phyloP scores from a whole-genome alignment of 2,329 filamentous ascomycete species.

The Pseudopithomyces maydicus region DNA sequence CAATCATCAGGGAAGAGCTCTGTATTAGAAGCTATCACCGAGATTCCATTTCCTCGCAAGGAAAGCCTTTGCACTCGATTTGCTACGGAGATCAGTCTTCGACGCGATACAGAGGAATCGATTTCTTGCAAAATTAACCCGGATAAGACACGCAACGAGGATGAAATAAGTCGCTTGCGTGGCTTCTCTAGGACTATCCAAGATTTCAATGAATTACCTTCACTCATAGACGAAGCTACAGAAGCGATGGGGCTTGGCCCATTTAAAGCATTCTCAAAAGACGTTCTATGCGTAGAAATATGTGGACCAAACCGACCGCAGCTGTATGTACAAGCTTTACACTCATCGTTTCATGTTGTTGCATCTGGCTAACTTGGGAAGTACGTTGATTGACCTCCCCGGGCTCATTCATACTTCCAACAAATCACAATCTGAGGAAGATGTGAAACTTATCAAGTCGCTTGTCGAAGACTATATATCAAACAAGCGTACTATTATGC shows the following conservation, averaged over 20 bases:
- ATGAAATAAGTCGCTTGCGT: neutral
- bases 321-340: conserved; percentile 13
- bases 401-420: conserved; percentile 57
- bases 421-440: conserved; percentile 51
- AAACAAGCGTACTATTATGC: conserved; percentile 48
- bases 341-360: conserved; percentile 18
- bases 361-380: conserved; percentile 18
- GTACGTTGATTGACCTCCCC: conserved; percentile 54
- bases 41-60: conserved; percentile 50
- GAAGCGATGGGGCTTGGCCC: conserved; percentile 49
- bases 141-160: neutral
- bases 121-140: neutral
- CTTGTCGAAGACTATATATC: conserved; percentile 49
- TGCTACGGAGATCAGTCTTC: conserved; percentile 62
- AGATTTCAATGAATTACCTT: conserved; percentile 8
- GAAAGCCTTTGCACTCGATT: conserved; percentile 63
- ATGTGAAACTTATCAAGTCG: conserved; percentile 53
- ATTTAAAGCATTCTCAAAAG: neutral
- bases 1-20: conserved; percentile 24
- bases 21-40: conserved; percentile 43
- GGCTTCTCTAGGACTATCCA: neutral
- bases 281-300: neutral
- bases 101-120: conserved; percentile 36
- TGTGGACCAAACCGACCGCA: neutral
- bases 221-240: conserved; percentile 54